Evolutionary conservation across 2,329 filamentous ascomycete genomes (phyloP), one percentile per base, ranked within the genome.

Genomic region (Peltaster fructicola): DNA sequence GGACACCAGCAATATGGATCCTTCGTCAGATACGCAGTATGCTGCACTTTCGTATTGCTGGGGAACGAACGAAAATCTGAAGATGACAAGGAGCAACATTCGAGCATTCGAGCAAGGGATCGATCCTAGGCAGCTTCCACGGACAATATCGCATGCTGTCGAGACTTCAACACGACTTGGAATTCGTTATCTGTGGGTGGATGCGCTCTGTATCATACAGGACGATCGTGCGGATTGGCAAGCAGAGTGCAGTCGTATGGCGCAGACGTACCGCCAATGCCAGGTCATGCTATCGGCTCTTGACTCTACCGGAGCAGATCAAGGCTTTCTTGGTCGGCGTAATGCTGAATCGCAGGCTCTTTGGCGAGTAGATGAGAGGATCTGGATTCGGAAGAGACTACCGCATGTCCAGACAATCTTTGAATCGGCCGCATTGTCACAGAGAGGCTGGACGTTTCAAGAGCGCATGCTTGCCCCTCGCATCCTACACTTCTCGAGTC

Each of bases 361-460:
- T 24, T 12, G 15, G 22, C 9, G 14, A 14, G 12, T 16, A 16
- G 7, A 16, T 24, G 5, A 24, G n/a, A n/a, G n/a, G n/a, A n/a
- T n/a, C n/a, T n/a, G n/a, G n/a, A n/a, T n/a, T n/a, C n/a, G n/a
- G n/a, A n/a, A n/a, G n/a, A n/a, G n/a, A n/a, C n/a, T n/a, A n/a
- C n/a, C n/a, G n/a, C n/a, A n/a, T n/a, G n/a, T n/a, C n/a, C n/a
- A n/a, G n/a, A n/a, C n/a, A n/a, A n/a, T n/a, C n/a, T n/a, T n/a
- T n/a, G n/a, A n/a, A n/a, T n/a, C n/a, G n/a, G n/a, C n/a, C n/a
- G n/a, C 29, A 3, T 17, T 31, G 14, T 17, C 22, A 14, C 6
- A 14, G 12, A 23, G 34, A 17, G 33, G 15, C 9, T 36, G 33
- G 33, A 32, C 35, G 6, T 8, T 30, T 9, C 33, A 50, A 16